Conservation (phyloP, 2,329 filamentous ascomycete genomes). For the Scedosporium apiospermum region DNA sequence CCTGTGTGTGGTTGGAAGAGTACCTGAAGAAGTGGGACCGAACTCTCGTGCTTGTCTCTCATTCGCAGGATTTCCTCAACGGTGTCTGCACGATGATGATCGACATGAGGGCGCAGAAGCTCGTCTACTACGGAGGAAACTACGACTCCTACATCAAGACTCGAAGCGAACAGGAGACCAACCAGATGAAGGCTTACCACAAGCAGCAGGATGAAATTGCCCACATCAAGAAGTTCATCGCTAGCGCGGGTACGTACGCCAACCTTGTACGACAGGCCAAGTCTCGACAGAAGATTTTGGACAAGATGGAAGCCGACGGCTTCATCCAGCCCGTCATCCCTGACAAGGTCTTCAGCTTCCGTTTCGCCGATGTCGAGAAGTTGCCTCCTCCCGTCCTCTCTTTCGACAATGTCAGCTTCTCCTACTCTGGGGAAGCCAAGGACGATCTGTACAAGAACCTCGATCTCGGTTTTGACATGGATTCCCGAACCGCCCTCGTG, state of each 20-base stretch:
- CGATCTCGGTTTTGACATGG: conserved; percentile 99
- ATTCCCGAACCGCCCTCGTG: conserved; percentile 92
- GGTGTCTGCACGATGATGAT: conserved; percentile 98
- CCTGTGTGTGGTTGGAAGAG: conserved; percentile 99
- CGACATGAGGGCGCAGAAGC: conserved; percentile 83
- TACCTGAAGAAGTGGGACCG: conserved; percentile 99
- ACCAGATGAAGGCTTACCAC: conserved; percentile 97
- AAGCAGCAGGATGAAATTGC: conserved; percentile 99
- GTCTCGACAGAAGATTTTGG: conserved; percentile 97
- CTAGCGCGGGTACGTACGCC: conserved; percentile 98
- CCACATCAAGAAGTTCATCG: conserved; percentile 99
- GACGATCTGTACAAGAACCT: conserved; percentile 96
- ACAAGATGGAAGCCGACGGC: conserved; percentile 99
- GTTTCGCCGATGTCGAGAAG: conserved; percentile 98
- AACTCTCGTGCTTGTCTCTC: conserved; percentile 90
- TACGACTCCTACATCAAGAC: conserved; percentile 99
- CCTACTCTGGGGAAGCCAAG: conserved; percentile 80
- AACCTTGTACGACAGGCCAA: conserved; percentile 98
- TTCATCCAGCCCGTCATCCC: conserved; percentile 85
- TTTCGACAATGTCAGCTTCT: conserved; percentile 96
- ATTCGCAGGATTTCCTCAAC: conserved; percentile 98
- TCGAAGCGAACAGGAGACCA: conserved; percentile 83
- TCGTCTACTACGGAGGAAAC: conserved; percentile 99
- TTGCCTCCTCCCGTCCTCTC: conserved; percentile 94
- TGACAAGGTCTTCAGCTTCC: conserved; percentile 92